phyloP scores from a whole-genome alignment of 805 yeast genomes.

The Lachancea sp. region DNA sequence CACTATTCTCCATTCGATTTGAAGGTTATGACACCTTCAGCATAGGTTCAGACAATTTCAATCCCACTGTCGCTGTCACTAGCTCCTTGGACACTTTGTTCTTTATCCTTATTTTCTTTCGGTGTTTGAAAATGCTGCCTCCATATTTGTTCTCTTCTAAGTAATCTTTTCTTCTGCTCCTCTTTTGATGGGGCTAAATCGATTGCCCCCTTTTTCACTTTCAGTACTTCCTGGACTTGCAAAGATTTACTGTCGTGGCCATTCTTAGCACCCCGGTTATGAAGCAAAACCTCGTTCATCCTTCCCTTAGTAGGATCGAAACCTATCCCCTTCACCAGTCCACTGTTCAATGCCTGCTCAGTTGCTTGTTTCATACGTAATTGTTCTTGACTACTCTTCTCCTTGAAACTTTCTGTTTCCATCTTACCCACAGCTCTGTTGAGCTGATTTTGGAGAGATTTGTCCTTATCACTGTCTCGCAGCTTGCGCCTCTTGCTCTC shows the following conservation, averaged over 20 bases:
- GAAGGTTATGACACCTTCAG: constrained; percentile 8
- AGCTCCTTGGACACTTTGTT: not conserved
- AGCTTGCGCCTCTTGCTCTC: constrained; percentile 36
- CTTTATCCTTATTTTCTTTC: not conserved
- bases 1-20: constrained; percentile 11
- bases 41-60: constrained; percentile 24
- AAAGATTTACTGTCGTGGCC: constrained; percentile 17
- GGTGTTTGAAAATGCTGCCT: constrained; percentile 25
- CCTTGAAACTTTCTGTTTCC: constrained; percentile 11
- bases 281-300: constrained; percentile 17
- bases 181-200: constrained; percentile 31
- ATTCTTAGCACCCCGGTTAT: constrained; percentile 9
- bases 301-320: constrained; percentile 45
- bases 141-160: constrained; percentile 28
- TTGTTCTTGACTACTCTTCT: constrained; percentile 16
- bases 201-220: constrained; percentile 32
- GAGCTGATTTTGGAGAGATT: constrained; percentile 31
- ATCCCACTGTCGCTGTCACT: constrained; percentile 33
- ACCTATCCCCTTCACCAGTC: constrained; percentile 40
- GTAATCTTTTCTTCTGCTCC: constrained; percentile 24
- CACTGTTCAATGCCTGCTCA: constrained; percentile 37
- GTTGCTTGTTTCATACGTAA: constrained; percentile 27
- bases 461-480: constrained; percentile 31
- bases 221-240: constrained; percentile 27
- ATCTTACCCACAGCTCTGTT: constrained; percentile 11